Evolutionary conservation across 768 basidiomycete species (phyloP).

Genomic region (Leccinum boreale): DNA sequence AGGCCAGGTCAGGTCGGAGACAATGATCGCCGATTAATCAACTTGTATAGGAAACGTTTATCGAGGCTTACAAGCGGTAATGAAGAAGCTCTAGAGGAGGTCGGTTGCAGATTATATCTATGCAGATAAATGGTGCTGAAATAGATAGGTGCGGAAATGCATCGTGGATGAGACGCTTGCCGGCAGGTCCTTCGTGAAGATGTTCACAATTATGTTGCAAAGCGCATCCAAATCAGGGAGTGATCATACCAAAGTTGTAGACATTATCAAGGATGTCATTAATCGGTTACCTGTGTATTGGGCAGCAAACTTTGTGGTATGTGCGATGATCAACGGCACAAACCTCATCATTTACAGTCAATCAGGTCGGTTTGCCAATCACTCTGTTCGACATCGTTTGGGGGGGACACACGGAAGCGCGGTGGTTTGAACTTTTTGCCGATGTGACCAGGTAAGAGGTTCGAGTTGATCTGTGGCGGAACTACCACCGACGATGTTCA

Average conservation of each 20-base stretch:
- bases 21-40: not conserved
- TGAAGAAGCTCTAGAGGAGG: conserved; percentile 5
- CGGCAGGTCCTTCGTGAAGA: conserved; percentile 7
- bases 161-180: conserved; percentile 15
- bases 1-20: conserved; percentile 36
- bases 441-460: conserved; percentile 36
- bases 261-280: conserved; percentile 67
- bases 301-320: conserved; percentile 55
- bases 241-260: conserved; percentile 35
- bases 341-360: not conserved
- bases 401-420: conserved; percentile 39
- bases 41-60: conserved; percentile 17
- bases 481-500: conserved; percentile 10
- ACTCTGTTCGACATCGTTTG: conserved; percentile 33
- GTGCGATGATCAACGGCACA: conserved; percentile 15
- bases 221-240: conserved; percentile 9
- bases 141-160: conserved; percentile 7
- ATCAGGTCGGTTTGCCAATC: conserved; percentile 31
- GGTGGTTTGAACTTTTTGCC: conserved; percentile 49
- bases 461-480: not conserved
- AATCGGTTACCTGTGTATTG: conserved; percentile 61
- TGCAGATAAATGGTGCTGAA: not conserved
- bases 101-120: not conserved
- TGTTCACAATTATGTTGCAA: conserved; percentile 8
- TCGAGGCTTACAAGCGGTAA: conserved; percentile 13